Evolutionary conservation across 768 basidiomycete species (phyloP), one percentile per base, ranked within the genome.

Genomic region (Kwoniella bestiolae): DNA sequence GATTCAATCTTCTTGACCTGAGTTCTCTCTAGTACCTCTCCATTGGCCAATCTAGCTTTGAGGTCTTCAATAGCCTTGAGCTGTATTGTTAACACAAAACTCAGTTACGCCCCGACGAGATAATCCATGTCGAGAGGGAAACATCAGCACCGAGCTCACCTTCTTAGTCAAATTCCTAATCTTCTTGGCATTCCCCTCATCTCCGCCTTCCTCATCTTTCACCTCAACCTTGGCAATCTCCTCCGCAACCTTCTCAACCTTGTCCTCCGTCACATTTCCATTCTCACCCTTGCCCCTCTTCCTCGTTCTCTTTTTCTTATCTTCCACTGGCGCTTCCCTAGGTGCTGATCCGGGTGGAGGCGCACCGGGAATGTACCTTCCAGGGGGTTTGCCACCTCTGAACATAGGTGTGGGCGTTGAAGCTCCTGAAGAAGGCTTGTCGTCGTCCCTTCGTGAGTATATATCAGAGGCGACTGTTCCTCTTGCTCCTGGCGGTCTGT

Each of bases 21-120:
- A 18, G 95, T 99, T 62, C 89, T 89, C 81, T 99, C 95, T 31
- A 99, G 85, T 60, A 89, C 87, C 80, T 98, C 94, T 0, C 96
- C 95, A 35, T 90, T 87, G 76, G 87, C 89, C 28, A 87, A 86
- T 83, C 94, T 93, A 70, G 91, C 91, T 84, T 97, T 98, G 55
- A 99, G 87, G 76, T 98, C 94, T 23, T 97, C 93, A 71, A 99
- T 98, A n/a, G 95, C 95, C 80, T 96, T 97, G 70, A 99, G 85
- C 94, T 96, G 71, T 38, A 16, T 56, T 26, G 25, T n/a, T n/a
- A n/a, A n/a, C n/a, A n/a, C n/a, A n/a, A n/a, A n/a, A n/a, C n/a
- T n/a, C n/a, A n/a, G n/a, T n/a, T n/a, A n/a, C n/a, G n/a, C n/a
- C n/a, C n/a, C n/a, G n/a, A n/a, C n/a, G n/a, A n/a, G n/a, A n/a